Evolutionary conservation across 2,329 filamentous ascomycete species (phyloP).

Genomic region (Diaporthe australafricana): DNA sequence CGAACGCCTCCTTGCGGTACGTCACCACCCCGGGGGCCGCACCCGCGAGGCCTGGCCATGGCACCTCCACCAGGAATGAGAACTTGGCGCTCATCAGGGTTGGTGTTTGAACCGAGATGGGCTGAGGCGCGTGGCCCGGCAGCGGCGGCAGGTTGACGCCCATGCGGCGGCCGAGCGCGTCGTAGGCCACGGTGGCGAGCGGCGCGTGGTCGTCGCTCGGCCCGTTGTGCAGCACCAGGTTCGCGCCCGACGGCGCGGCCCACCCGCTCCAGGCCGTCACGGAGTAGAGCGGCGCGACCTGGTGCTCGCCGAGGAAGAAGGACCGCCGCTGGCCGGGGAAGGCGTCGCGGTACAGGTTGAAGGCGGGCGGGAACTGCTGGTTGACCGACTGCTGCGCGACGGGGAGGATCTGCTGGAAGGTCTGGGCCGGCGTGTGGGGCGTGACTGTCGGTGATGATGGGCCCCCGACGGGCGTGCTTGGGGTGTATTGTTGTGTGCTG

Average conservation of each 20-base stretch:
- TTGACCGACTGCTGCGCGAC: constrained; percentile 15
- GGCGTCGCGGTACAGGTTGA: constrained; percentile 47
- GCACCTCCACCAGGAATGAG: constrained; percentile 50
- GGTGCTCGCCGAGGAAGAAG: constrained; percentile 47
- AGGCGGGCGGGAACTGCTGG: constrained; percentile 47
- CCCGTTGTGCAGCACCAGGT: constrained; percentile 50
- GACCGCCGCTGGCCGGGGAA: constrained; percentile 30
- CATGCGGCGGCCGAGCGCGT: constrained; percentile 36
- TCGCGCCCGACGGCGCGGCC: constrained; percentile 42
- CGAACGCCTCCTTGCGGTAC: constrained; percentile 49
- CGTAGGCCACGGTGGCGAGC: constrained; percentile 45
- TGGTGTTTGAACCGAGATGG: constrained; percentile 36
- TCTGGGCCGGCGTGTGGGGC: constrained; percentile 28
- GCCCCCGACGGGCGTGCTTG: not conserved
- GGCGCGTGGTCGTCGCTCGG: constrained; percentile 44
- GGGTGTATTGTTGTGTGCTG: not conserved
- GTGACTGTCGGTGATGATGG: not conserved
- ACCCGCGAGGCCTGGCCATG: constrained; percentile 37
- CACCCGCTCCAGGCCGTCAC: constrained; percentile 44
- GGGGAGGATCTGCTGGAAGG: constrained; percentile 32
- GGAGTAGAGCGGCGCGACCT: constrained; percentile 48
- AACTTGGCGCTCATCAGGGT: not conserved
- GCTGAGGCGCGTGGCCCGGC: constrained; percentile 35
- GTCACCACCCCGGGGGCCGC: not conserved
- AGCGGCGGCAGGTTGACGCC: constrained; percentile 47